Evolutionary conservation across 768 basidiomycete species (phyloP).

Genomic region (Leccinum disarticulatum): DNA sequence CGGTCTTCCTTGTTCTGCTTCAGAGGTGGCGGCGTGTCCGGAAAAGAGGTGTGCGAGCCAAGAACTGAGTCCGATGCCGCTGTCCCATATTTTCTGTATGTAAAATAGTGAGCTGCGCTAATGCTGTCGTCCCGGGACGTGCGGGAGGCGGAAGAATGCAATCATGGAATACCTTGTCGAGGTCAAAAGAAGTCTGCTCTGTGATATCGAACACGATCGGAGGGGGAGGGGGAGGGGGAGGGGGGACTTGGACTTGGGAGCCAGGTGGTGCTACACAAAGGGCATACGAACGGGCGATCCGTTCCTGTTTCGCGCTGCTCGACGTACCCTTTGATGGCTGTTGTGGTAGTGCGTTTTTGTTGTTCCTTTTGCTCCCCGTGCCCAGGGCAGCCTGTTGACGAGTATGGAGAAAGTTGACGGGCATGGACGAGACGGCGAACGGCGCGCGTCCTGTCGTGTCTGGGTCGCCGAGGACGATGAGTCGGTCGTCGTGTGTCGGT

Average conservation of each 20-base stretch:
- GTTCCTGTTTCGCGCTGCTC: slow-evolving; percentile 59
- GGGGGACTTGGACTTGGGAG: neutral
- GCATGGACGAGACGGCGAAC: slow-evolving; percentile 69
- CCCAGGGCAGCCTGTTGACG: slow-evolving; percentile 23
- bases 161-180: slow-evolving; percentile 74
- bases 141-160: neutral
- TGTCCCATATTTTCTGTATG: slow-evolving; percentile 92
- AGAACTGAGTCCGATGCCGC: slow-evolving; percentile 80
- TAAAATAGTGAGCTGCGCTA: neutral
- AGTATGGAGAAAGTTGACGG: slow-evolving; percentile 42
- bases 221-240: neutral
- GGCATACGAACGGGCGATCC: slow-evolving; percentile 43
- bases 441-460: slow-evolving; percentile 42
- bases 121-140: neutral
- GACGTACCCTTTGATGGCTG: slow-evolving; percentile 14
- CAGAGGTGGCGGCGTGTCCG: neutral
- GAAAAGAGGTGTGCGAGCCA: slow-evolving; percentile 57
- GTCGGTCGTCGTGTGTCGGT: slow-evolving; percentile 25
- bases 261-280: slow-evolving; percentile 2
- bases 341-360: neutral
- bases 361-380: neutral
- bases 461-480: slow-evolving; percentile 44
- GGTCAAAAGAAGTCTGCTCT: slow-evolving; percentile 87
- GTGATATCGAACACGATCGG: slow-evolving; percentile 45
- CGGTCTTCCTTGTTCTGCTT: neutral